phyloP scores from a whole-genome alignment of 2,329 filamentous ascomycete species.

The Dactylonectria macrodidyma region DNA sequence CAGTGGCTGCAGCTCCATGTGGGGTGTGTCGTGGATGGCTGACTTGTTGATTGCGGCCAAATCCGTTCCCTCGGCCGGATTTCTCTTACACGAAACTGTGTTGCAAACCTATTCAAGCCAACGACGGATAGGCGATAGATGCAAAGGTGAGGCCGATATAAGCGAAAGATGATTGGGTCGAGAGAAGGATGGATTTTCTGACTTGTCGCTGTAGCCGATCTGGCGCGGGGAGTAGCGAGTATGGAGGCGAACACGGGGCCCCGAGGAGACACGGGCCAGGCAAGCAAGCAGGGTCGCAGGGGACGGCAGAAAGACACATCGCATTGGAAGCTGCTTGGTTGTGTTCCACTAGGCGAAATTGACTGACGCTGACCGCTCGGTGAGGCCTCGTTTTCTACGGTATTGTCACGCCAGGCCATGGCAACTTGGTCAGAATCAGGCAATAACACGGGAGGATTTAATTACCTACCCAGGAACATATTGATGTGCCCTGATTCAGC shows the following conservation, averaged over 20 bases:
- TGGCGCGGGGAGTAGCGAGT: slow-evolving; percentile 31
- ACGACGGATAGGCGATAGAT: slow-evolving; percentile 45
- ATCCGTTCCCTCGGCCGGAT: slow-evolving; percentile 41
- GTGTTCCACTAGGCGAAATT: slow-evolving; percentile 30
- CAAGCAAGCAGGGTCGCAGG: not conserved
- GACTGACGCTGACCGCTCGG: slow-evolving; percentile 36
- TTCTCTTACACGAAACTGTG: slow-evolving; percentile 57
- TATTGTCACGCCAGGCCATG: slow-evolving; percentile 30
- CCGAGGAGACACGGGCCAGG: slow-evolving; percentile 13
- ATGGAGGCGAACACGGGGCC: slow-evolving; percentile 33
- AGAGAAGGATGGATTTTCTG: slow-evolving; percentile 23
- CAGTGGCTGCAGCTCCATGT: slow-evolving; percentile 45
- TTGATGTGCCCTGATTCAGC: slow-evolving; percentile 25
- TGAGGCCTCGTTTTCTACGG: slow-evolving; percentile 27
- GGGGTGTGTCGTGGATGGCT: slow-evolving; percentile 48
- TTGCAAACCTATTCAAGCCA: slow-evolving; percentile 51
- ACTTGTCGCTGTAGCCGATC: slow-evolving; percentile 44
- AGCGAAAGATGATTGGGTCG: slow-evolving; percentile 43
- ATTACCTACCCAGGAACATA: slow-evolving; percentile 30
- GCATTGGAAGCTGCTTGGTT: slow-evolving; percentile 35
- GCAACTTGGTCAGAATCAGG: slow-evolving; percentile 37
- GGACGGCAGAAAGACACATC: slow-evolving; percentile 22
- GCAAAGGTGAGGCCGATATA: slow-evolving; percentile 38
- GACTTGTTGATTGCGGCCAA: slow-evolving; percentile 40
- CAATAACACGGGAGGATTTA: slow-evolving; percentile 37